A percentile compares a stretch with the other conserved stretches of the same genome.
These are phyloP conservation scores for Phytophthora pluvialis DNA, from an alignment of 352 stramenopile genomes.

Conservation along the genomic window DNA sequence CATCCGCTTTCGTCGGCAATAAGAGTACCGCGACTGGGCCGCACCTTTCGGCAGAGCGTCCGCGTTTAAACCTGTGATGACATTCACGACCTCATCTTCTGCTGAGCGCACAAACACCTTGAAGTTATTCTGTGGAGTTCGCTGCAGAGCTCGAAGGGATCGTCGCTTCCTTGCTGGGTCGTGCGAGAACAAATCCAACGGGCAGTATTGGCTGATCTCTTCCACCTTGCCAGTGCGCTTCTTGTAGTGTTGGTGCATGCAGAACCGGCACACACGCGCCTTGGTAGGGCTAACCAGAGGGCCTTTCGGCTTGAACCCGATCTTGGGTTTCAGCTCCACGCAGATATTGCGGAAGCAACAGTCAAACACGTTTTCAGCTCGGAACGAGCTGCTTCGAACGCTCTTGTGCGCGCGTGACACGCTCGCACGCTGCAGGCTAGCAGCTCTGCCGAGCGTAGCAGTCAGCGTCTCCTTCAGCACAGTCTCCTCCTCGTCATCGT, in stretches of 20 bases:
- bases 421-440: slow-evolving; percentile 2
- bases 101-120: slow-evolving; percentile 88
- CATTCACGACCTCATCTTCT: slow-evolving; percentile 79
- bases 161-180: slow-evolving; percentile 60
- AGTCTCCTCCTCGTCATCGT: slow-evolving; percentile 36
- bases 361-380: slow-evolving; percentile 76
- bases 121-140: slow-evolving; percentile 92
- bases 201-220: slow-evolving; percentile 85
- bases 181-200: slow-evolving; percentile 82
- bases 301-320: slow-evolving; percentile 74
- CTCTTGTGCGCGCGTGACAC: slow-evolving; percentile 20
- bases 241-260: slow-evolving; percentile 92
- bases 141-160: slow-evolving; percentile 69
- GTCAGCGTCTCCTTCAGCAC: slow-evolving; percentile 22
- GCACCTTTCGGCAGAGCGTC: slow-evolving; percentile 76
- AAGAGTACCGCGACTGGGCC: slow-evolving; percentile 67
- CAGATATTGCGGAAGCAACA: slow-evolving; percentile 88
- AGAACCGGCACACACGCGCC: slow-evolving; percentile 78
- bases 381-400: slow-evolving; percentile 44
- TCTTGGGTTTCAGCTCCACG: slow-evolving; percentile 90
- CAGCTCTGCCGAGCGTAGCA: slow-evolving; percentile 14
- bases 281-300: slow-evolving; percentile 67
- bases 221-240: slow-evolving; percentile 72
- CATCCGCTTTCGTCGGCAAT: slow-evolving; percentile 77
- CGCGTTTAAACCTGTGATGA: slow-evolving; percentile 73